phyloP scores from a whole-genome alignment of 768 basidiomycete genomes.

The Tylopilus intermedius region DNA sequence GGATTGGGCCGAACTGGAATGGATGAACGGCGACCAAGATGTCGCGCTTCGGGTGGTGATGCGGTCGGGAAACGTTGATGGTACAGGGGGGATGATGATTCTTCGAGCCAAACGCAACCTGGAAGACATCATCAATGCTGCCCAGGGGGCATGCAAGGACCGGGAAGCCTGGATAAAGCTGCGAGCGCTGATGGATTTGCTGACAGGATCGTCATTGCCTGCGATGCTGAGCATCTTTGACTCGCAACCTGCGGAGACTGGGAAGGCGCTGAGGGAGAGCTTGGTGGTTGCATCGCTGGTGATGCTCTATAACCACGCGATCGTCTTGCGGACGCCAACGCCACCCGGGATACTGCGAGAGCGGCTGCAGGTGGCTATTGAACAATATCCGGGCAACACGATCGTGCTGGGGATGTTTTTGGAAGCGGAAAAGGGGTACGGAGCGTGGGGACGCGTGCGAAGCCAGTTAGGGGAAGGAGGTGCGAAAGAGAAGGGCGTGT shows the following conservation, averaged over 20 bases:
- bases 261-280: conserved; percentile 39
- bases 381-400: conserved; percentile 64
- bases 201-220: conserved; percentile 41
- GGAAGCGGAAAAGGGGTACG: conserved; percentile 72
- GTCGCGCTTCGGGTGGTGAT: conserved; percentile 51
- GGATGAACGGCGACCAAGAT: conserved; percentile 52
- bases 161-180: conserved; percentile 63
- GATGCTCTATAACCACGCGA: conserved; percentile 57
- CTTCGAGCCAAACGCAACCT: conserved; percentile 62
- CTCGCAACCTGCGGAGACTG: conserved; percentile 18
- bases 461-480: conserved; percentile 46
- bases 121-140: conserved; percentile 43
- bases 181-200: conserved; percentile 58
- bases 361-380: conserved; percentile 49
- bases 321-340: conserved; percentile 50
- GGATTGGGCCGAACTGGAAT: conserved; percentile 84
- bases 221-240: conserved; percentile 39
- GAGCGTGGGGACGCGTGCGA: conserved; percentile 71
- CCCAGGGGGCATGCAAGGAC: conserved; percentile 45
- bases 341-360: conserved; percentile 57
- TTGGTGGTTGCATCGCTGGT: conserved; percentile 50
- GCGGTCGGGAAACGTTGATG: conserved; percentile 50
- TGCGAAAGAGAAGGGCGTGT: conserved; percentile 48
- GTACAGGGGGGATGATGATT: conserved; percentile 47
- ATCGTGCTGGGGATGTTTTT: conserved; percentile 68